A percentile compares a stretch with the other conserved stretches of the same genome.
Conservation (phyloP, 2,329 filamentous ascomycete species). For the Mycosphaerelloides madeirae region DNA sequence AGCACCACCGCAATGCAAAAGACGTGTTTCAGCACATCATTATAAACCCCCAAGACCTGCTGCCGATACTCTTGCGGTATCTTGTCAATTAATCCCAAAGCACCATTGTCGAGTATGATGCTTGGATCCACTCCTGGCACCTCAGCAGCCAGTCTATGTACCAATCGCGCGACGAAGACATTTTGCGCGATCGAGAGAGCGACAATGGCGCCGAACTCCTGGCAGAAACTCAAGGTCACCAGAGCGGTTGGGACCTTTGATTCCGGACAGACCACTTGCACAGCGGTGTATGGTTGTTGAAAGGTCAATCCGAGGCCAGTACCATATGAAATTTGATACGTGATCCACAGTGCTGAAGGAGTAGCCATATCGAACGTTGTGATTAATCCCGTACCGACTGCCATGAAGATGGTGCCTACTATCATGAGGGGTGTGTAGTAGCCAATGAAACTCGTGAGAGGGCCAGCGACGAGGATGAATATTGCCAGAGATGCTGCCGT, state of each 20-base stretch:
- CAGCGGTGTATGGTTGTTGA: constrained; percentile 31
- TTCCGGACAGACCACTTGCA: constrained; percentile 10
- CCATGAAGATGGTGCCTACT: constrained; percentile 6
- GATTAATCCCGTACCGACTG: constrained; percentile 18
- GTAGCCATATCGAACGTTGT: constrained; percentile 23
- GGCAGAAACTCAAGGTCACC: constrained; percentile 11
- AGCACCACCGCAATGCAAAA: constrained; percentile 1
- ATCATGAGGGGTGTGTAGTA: constrained; percentile 18
- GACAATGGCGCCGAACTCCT: constrained; percentile 11
- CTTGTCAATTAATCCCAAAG: not conserved
- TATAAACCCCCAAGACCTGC: constrained; percentile 1
- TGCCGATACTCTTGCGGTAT: not conserved
- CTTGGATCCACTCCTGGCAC: not conserved
- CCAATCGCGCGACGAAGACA: too few relatives aligned
- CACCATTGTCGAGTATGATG: not conserved
- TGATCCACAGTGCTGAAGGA: constrained; percentile 27
- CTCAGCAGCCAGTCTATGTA: too few relatives aligned
- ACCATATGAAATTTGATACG: constrained; percentile 32
- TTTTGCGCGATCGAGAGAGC: constrained; percentile 12
- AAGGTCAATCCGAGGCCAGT: constrained; percentile 27
- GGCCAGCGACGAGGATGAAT: constrained; percentile 17
- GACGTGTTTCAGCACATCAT: not conserved
- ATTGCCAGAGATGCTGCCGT: constrained; percentile 44
- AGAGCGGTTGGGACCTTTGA: constrained; percentile 5
- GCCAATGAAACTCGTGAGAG: constrained; percentile 10